Conservation (phyloP, 495 filamentous ascomycete genomes). For the Chaetomidium leptoderma region DNA sequence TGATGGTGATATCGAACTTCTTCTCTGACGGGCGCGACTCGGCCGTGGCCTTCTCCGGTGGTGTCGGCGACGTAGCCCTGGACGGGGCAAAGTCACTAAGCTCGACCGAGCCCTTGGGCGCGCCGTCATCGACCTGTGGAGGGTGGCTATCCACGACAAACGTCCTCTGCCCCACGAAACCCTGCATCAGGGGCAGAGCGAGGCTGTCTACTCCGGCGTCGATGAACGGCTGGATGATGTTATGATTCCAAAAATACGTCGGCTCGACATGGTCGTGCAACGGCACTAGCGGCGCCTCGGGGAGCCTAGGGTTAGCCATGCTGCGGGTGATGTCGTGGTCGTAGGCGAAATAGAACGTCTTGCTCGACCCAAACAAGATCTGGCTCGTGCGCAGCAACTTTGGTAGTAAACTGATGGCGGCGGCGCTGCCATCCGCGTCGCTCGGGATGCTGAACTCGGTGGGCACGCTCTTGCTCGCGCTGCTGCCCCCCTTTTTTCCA, state of each 20-base stretch:
- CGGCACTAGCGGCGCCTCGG: constrained; percentile 47
- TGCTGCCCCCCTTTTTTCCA: background rate
- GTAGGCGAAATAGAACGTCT: constrained; percentile 89
- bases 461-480: constrained; percentile 23
- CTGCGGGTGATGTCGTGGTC: constrained; percentile 82
- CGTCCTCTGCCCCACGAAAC: constrained; percentile 83
- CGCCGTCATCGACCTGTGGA: constrained; percentile 40
- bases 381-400: constrained; percentile 79
- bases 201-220: constrained; percentile 60
- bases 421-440: constrained; percentile 32
- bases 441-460: constrained; percentile 22
- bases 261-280: constrained; percentile 71
- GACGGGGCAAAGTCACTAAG: constrained; percentile 30
- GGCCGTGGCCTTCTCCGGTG: constrained; percentile 23
- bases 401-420: constrained; percentile 58
- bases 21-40: constrained; percentile 40
- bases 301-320: constrained; percentile 40
- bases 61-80: constrained; percentile 18
- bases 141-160: constrained; percentile 60
- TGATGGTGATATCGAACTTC: constrained; percentile 71
- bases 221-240: constrained; percentile 70
- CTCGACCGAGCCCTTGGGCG: constrained; percentile 40
- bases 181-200: constrained; percentile 83
- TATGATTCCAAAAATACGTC: constrained; percentile 84
- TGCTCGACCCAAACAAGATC: constrained; percentile 69